These are phyloP conservation scores for Calonectria pteridis DNA, from an alignment of 2,329 filamentous ascomycete genomes.

Conservation along the genomic window DNA sequence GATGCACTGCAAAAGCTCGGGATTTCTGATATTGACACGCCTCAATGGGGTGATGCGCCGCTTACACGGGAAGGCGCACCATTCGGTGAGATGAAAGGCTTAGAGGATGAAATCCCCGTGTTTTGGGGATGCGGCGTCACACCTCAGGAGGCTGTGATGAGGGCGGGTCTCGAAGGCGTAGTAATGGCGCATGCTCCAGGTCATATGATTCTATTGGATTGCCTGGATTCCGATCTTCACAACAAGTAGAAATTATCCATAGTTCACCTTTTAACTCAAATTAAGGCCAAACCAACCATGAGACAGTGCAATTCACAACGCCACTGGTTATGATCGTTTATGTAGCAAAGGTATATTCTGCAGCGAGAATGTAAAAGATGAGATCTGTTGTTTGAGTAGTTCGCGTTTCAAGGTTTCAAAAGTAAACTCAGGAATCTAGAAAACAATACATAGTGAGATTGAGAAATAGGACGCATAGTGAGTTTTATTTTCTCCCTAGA, in stretches of 20 bases:
- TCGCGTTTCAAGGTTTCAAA: not conserved
- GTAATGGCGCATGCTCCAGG: slow-evolving; percentile 60
- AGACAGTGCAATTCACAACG: not conserved
- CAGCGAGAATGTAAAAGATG: not conserved
- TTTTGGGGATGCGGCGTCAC: slow-evolving; percentile 77
- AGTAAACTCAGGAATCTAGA: not conserved
- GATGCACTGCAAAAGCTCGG: slow-evolving; percentile 64
- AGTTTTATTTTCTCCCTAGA: not conserved
- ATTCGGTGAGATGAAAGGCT: slow-evolving; percentile 50
- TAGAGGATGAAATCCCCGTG: slow-evolving; percentile 59
- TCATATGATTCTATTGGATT: slow-evolving; percentile 23
- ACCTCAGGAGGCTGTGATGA: slow-evolving; percentile 73
- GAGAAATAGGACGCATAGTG: not conserved
- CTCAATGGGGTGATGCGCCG: slow-evolving; percentile 69
- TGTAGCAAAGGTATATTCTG: not conserved
- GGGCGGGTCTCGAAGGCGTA: slow-evolving; percentile 63
- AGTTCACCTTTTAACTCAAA: not conserved
- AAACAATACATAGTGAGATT: not conserved
- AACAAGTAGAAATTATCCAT: not conserved
- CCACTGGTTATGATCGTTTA: not conserved
- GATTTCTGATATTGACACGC: slow-evolving; percentile 63
- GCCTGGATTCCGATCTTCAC: slow-evolving; percentile 5
- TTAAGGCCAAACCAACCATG: not conserved
- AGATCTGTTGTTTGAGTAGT: not conserved
- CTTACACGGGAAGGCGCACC: slow-evolving; percentile 55